Evolutionary conservation across 192 early-diverging fungal genomes (phyloP).

Genomic region (Phlyctochytrium arcticum): DNA sequence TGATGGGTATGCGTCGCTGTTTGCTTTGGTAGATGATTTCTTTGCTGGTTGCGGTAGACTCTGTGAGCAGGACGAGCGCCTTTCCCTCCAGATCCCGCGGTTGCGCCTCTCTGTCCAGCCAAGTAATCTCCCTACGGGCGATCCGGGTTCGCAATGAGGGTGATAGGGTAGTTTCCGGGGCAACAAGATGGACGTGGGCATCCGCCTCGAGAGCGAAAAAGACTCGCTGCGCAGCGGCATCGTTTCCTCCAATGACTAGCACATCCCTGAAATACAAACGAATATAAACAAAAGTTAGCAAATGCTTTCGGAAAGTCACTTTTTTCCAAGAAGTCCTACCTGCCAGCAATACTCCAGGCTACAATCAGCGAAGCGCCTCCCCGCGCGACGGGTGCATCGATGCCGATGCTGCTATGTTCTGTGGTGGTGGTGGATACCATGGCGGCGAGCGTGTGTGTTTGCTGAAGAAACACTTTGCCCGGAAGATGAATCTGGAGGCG

Average conservation of each 20-base stretch:
- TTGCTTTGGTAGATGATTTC: conserved; percentile 57
- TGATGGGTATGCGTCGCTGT: conserved; percentile 69
- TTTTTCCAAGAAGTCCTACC: conserved; percentile 1
- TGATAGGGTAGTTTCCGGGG: conserved; percentile 45
- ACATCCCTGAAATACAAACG: conserved; percentile 42
- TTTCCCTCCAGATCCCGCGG: conserved; percentile 30
- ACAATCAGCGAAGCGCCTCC: conserved; percentile 74
- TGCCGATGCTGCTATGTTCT: too few species aligned
- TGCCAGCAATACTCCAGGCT: conserved; percentile 54
- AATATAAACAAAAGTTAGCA: not conserved
- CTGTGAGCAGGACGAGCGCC: conserved; percentile 59
- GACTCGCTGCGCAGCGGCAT: conserved; percentile 75
- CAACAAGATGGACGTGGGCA: conserved; percentile 75
- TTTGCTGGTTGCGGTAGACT: conserved; percentile 29
- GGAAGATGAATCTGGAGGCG: too few species aligned
- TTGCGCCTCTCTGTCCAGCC: conserved; percentile 23
- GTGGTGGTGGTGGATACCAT: too few species aligned
- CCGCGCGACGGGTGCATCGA: conserved; percentile 1
- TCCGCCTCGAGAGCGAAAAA: conserved; percentile 78
- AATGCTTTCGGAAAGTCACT: not conserved
- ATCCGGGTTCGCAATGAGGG: conserved; percentile 61
- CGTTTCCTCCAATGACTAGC: conserved; percentile 82
- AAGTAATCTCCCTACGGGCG: conserved; percentile 29
- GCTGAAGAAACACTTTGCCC: too few species aligned
- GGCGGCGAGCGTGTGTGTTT: too few species aligned